Evolutionary conservation across 2,329 filamentous ascomycete species (phyloP), one percentile per base, ranked within the genome.

Genomic region (Blumeriella jaapii): DNA sequence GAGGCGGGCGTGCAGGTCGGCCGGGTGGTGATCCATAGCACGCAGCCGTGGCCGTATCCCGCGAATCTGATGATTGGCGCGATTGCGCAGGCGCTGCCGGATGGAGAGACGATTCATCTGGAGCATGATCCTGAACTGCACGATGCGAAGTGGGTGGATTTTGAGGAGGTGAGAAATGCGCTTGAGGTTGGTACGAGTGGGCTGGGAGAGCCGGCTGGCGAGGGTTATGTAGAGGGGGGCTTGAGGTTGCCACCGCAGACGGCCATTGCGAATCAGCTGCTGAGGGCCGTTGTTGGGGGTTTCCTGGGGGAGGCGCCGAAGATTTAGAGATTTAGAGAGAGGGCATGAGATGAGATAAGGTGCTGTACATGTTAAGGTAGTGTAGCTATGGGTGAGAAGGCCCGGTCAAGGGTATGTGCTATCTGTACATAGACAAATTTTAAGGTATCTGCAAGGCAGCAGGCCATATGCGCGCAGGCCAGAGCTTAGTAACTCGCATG

Each of bases 71-170:
- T 93, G 82, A 83, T 93, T 48, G 84, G 70, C 3, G 87, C 87
- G 1, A 78, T 98, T 49, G 89, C 79, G 0, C 87, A 96, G 63
- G 84, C 86, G 2, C 63, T 82, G 13, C 81, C 83, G 0, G 73
- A 69, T 6, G 84, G 84, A 16, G 91, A 98, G 67, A 70, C 61
- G 19, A 86, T 98, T 33, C 71, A 77, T 51, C 62, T 98, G 3
- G 77, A 82, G 10, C 82, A 96, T 57, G 91, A 98, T 56, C 83
- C 84, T 0, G 91, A 98, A 63, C 59, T 98, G 43, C 84, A 94
- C 55, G 74, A 82, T 59, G 91, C 91, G 3, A 80, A 75, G 57
- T 98, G 91, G 91, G 89, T 89, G 51, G 61, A 71, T 1, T 62
- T 93, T 20, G 84, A 85, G 1, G 86, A 94, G 59, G 74, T 94